Evolutionary conservation across 2,329 filamentous ascomycete species (phyloP), one percentile per base, ranked within the genome.

Genomic region (Tympanopsis confertula): DNA sequence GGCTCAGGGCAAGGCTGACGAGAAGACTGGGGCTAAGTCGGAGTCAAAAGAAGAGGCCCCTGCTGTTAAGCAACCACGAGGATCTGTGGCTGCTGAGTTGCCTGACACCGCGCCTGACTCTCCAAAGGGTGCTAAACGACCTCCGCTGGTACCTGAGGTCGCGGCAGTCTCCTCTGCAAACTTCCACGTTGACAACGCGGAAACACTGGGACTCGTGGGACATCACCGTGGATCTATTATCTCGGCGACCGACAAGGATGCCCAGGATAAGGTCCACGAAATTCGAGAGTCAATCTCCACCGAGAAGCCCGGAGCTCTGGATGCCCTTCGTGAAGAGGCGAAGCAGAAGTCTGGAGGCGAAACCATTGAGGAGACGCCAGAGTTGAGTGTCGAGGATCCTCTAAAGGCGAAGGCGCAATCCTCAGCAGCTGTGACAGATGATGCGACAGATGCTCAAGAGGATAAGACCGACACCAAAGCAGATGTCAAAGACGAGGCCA

Each of bases 161-260:
- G 58, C 57, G 24, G 57, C 57, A 5, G 50, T 53, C 7, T 62
- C 58, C 2, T 55, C 52, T 38, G 54, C 54, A 13, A 58, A 60
- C 41, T 52, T 61, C 46, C 54, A 45, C 40, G 55, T 50, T 37
- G 58, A 56, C 40, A 56, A 57, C 39, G 52, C 50, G 29, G 52
- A 54, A 43, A 40, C 45, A 38, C 41, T 59, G 40, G 56, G 56
- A 3, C 43, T 60, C n/a, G 50, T 58, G n/a, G 50, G 50, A 38
- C 58, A 61, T 42, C 58, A 61, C 42, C 57, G 55, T 18, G 50
- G 50, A 1, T 56, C 56, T 5, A 54, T 55, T 20, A 47, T 61
- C 5, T 56, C 56, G 18, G 50, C 50, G 3, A 51, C 52, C 0
- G 53, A 53, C 13, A 44, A 50, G 13, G 53, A 50, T 26, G 58